Evolutionary conservation across 1,139 yeast genomes (phyloP), one percentile per base, ranked within the genome.

Genomic region (Pichia sp.): DNA sequence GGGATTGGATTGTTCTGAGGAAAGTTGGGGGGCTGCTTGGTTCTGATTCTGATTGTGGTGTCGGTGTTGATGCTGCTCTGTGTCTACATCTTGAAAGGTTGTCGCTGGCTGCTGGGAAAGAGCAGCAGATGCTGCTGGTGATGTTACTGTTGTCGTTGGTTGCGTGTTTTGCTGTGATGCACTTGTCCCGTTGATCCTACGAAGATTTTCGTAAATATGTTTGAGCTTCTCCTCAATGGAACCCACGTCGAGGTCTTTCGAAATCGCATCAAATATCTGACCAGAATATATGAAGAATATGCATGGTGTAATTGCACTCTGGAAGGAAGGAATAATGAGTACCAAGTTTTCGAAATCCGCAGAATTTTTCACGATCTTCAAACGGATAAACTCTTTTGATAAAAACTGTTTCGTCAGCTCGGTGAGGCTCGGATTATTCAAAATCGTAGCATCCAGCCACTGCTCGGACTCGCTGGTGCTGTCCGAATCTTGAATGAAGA

Each of bases 221-320:
- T 54, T 51, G 31, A 74, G 50, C 48, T 72, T 58, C 23, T 55
- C 53, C 19, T 60, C 61, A 51, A 75, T 70, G 19, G 60, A 64
- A 0, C 59, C 64, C 22, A 56, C 56, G 4, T 61, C 50, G 2
- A 67, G 54, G 7, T 69, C 73, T 3, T 68, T 69, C 2, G 55
- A 42, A 7, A 81, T 66, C 10, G 72, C 61, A 43, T 74, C 80
- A 44, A 79, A 58, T 9, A 82, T 66, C 42, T 70, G 64, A 2
- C 84, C 80, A 10, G 71, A 69, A 44, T 66, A 67, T 8, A 84
- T 72, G 9, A 61, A 47, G 26, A 60, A 46, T 22, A 59, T 49
- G 80, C 70, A 65, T 71, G 78, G 55, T 78, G 69, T 58, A 79
- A 73, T 12, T 84, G 87, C 18, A 3, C 72, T 69, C 1, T 60